Evolutionary conservation across 495 filamentous ascomycete genomes (phyloP), one percentile per base, ranked within the genome.

Genomic region (Aspergillus sclerotioniger): DNA sequence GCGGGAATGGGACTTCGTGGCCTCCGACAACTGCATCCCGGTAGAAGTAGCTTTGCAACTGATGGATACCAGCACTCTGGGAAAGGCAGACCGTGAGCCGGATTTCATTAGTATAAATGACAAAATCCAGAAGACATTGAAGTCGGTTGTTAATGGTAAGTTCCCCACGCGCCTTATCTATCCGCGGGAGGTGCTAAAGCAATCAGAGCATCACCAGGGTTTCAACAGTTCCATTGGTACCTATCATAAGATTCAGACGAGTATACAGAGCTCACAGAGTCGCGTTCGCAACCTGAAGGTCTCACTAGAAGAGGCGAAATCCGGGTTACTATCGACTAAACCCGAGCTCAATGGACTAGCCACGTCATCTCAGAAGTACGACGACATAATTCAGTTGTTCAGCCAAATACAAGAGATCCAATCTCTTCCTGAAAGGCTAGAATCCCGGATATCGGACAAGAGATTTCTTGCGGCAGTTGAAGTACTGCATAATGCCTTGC

Each of bases 201-300:
- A n/a, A 41, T 6, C 13, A 86, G 92, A 98, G 74, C 93, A 99
- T 67, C 93, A 98, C 63, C 94, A 99, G 72, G 94, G 92, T 31
- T 99, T 99, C 80, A 99, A 97, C 69, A 97, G 91, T 73, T 96
- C 92, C 41, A 98, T 99, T 55, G 95, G 94, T 69, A 96, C 92
- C 15, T 99, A 96, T 65, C 95, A 99, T 74, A 96, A 93, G 74
- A 98, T 99, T 56, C 94, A 98, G 69, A 82, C 87, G 6, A 96
- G 90, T 72, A 96, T 99, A 62, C 89, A 92, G 59, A 77, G 84
- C 32, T 96, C 91, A 12, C 95, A 99, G 71, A 81, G 82, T 56
- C 87, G 92, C 54, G 89, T 98, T 20, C 85, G 93, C 61, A 78
- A 78, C 9, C 75, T 99, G 58, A 92, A 90, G 69, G 86, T 92